These are phyloP conservation scores for Aspergillus funiculosus DNA, from an alignment of 495 filamentous ascomycete genomes.

Conservation along the genomic window DNA sequence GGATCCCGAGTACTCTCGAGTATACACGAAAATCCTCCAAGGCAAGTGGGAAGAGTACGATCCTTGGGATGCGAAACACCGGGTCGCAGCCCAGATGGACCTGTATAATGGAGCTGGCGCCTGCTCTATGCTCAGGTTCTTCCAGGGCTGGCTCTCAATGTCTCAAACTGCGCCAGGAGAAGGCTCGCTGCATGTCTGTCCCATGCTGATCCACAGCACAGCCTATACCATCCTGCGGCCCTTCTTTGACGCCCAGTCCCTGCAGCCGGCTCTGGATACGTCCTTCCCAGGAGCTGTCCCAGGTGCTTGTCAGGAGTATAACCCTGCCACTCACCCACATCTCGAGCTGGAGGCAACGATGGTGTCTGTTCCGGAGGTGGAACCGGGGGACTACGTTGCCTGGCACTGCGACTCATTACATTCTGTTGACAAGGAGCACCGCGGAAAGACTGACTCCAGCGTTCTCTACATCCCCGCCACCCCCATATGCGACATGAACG, in stretches of 20 bases:
- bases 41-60: slow-evolving; percentile 81
- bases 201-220: slow-evolving; percentile 64
- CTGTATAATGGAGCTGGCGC: slow-evolving; percentile 77
- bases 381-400: slow-evolving; percentile 79
- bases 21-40: slow-evolving; percentile 66
- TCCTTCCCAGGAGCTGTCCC: slow-evolving; percentile 70
- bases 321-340: slow-evolving; percentile 66
- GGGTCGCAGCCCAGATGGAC: slow-evolving; percentile 64
- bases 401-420: slow-evolving; percentile 89
- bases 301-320: slow-evolving; percentile 73
- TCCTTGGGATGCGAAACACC: slow-evolving; percentile 67
- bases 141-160: slow-evolving; percentile 84
- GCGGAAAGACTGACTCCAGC: slow-evolving; percentile 62
- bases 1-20: slow-evolving; percentile 64
- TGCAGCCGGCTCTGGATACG: slow-evolving; percentile 34
- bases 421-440: slow-evolving; percentile 74
- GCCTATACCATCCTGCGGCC: slow-evolving; percentile 81
- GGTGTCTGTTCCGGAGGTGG: slow-evolving; percentile 71
- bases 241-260: slow-evolving; percentile 61
- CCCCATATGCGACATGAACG: slow-evolving; percentile 70
- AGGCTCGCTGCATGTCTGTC: slow-evolving; percentile 80
- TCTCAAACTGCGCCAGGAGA: slow-evolving; percentile 64
- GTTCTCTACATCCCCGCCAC: slow-evolving; percentile 86
- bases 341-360: slow-evolving; percentile 65
- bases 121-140: slow-evolving; percentile 81